Evolutionary conservation across 2,329 filamentous ascomycete genomes (phyloP), one percentile per base, ranked within the genome.

Genomic region (Penicillium sumatraense): DNA sequence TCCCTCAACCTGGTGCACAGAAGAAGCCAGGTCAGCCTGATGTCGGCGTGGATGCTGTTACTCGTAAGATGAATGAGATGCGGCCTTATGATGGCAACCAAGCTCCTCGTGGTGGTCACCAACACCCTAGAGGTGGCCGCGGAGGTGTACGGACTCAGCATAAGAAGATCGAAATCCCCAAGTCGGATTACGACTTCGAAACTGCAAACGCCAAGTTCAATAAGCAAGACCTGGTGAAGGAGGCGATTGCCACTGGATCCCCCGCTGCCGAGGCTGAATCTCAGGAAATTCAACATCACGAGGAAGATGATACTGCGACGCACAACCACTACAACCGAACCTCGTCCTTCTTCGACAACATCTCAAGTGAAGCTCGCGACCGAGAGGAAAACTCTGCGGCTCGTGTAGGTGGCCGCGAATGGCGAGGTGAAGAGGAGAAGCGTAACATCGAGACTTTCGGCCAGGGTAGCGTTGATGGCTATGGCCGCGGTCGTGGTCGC

Each of bases 391-490:
- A 87, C 35, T 81, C 75, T 27, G 71, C 80, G 38, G 83, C 86
- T 59, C 86, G 86, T 71, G 81, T 86, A n/a, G 88, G 89, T 54
- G 92, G 91, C 27, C 86, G 90, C 45, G 91, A 96, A 72, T 96
- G 95, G 86, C 87, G 95, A 51, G 89, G 87, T 35, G 92, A 98
- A 73, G 95, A 98, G 73, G 90, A 96, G 72, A 91, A 89, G 73
- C 92, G 91, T 78, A 98, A 98, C 72, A 90, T 99, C 70, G 95
- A 99, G 78, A 99, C 95, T 0, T 99, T 99, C 65, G 95, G 95
- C 8, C 93, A 98, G 73, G 93, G 93, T 50, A 97, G 92, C 64
- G 93, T 99, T 20, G 95, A 99, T 58, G 88, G 90, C 60, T 95
- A 87, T 40, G 90, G 90, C 31, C 87, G 92, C 54, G 90, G 90